Evolutionary conservation across 208 protist genomes (phyloP).

Genomic region (Acanthamoeba healyi): DNA sequence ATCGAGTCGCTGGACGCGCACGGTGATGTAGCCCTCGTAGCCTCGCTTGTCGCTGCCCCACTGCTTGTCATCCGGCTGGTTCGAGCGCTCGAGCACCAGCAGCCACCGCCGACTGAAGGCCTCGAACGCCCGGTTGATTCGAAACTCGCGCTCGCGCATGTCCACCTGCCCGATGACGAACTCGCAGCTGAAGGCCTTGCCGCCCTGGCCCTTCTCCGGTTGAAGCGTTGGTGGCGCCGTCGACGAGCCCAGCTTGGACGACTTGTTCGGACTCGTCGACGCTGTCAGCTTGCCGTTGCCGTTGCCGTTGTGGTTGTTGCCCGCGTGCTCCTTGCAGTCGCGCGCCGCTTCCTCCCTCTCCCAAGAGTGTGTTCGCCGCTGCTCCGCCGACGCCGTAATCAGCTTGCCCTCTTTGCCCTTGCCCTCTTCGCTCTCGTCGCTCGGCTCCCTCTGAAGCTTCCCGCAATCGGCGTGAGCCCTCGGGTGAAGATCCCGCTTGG

Average conservation of each 20-base stretch:
- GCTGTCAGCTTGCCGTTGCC: no score
- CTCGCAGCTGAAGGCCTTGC: slow-evolving; percentile 34
- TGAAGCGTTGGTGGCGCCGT: not conserved
- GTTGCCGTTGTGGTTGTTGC: no score
- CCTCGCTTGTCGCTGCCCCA: slow-evolving; percentile 39
- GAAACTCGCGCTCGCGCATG: slow-evolving; percentile 45
- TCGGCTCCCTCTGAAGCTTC: no score
- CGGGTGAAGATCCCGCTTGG: not conserved
- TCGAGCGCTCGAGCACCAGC: not conserved
- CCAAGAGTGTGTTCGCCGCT: no score
- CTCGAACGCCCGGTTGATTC: not conserved
- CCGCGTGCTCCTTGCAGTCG: no score
- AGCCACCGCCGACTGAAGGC: slow-evolving; percentile 26
- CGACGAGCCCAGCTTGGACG: not conserved
- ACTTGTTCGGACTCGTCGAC: not conserved
- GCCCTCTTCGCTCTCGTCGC: no score
- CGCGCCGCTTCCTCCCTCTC: no score
- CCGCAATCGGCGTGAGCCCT: not conserved
- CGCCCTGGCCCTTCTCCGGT: no score
- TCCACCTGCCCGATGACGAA: slow-evolving; percentile 51
- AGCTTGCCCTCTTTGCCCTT: slow-evolving; percentile 46
- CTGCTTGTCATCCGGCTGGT: not conserved
- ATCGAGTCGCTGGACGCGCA: slow-evolving; percentile 25
- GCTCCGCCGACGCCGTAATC: no score
- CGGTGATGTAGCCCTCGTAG: slow-evolving; percentile 51